These are phyloP conservation scores for Pseudogymnoascus sp. DNA, from an alignment of 2,329 filamentous ascomycete genomes.

Conservation along the genomic window DNA sequence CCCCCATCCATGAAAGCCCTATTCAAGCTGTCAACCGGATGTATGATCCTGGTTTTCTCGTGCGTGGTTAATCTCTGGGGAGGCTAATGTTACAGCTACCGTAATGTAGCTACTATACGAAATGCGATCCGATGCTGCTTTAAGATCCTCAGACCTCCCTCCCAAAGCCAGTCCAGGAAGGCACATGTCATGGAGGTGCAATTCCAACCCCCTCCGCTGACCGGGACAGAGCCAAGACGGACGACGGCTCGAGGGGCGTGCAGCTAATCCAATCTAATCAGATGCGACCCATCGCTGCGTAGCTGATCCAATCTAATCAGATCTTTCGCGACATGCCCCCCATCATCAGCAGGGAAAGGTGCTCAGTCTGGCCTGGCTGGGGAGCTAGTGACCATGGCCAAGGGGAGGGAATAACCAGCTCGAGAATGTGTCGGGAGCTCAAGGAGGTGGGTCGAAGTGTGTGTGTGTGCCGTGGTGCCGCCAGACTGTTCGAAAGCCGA, in stretches of 20 bases:
- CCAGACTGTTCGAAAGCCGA: background rate
- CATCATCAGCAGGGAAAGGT: background rate
- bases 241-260: background rate
- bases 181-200: background rate
- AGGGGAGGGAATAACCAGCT: background rate
- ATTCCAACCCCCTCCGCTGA: background rate
- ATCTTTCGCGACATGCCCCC: background rate
- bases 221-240: background rate
- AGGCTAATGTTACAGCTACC: background rate
- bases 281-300: background rate
- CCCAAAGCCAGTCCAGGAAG: background rate
- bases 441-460: background rate
- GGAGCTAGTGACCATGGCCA: background rate
- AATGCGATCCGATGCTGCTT: background rate
- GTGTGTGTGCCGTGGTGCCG: background rate
- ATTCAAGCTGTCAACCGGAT: background rate
- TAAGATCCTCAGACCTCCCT: background rate
- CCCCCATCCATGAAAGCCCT: background rate
- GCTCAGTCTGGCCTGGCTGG: background rate
- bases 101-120: background rate
- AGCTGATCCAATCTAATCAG: constrained; percentile 3
- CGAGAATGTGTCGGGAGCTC: background rate
- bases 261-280: constrained; percentile 9
- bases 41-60: constrained; percentile 2
- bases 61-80: background rate